Conservation (phyloP, 805 yeast genomes). For the Peterozyma xylosa region DNA sequence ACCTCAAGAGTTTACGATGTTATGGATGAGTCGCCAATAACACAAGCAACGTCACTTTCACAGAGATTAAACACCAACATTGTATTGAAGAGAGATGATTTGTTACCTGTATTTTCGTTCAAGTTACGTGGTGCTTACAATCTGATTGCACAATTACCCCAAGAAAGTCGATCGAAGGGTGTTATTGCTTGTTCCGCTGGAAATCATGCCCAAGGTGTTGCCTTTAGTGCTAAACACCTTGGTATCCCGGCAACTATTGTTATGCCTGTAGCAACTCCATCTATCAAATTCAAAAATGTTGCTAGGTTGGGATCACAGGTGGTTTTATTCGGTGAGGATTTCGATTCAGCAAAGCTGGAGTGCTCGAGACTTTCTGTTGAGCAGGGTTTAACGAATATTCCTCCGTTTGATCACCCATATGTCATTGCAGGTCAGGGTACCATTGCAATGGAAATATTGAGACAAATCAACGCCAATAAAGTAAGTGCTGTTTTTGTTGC, state of each 20-base stretch:
- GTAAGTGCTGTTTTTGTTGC: constrained; percentile 85
- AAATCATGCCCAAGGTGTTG: constrained; percentile 99
- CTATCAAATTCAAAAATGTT: constrained; percentile 88
- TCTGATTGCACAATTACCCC: constrained; percentile 82
- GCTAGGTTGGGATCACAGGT: constrained; percentile 91
- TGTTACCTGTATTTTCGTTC: constrained; percentile 91
- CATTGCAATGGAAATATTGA: constrained; percentile 83
- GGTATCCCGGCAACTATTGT: constrained; percentile 93
- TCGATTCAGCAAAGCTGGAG: constrained; percentile 91
- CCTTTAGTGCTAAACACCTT: constrained; percentile 78
- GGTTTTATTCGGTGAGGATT: constrained; percentile 87
- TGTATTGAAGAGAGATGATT: constrained; percentile 82
- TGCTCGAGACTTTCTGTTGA: constrained; percentile 65
- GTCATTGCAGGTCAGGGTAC: constrained; percentile 99
- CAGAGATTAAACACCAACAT: constrained; percentile 72
- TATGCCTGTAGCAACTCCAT: constrained; percentile 97
- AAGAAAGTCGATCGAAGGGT: constrained; percentile 65
- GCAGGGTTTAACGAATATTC: constrained; percentile 78
- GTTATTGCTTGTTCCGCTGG: constrained; percentile 99
- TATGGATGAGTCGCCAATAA: constrained; percentile 81
- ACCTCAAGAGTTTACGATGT: constrained; percentile 95
- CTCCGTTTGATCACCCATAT: constrained; percentile 98
- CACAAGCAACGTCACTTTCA: constrained; percentile 67
- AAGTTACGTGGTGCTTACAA: constrained; percentile 97
- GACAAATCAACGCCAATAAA: constrained; percentile 75